Conservation (phyloP, 2,329 filamentous ascomycete species). For the Talaromyces sp. region DNA sequence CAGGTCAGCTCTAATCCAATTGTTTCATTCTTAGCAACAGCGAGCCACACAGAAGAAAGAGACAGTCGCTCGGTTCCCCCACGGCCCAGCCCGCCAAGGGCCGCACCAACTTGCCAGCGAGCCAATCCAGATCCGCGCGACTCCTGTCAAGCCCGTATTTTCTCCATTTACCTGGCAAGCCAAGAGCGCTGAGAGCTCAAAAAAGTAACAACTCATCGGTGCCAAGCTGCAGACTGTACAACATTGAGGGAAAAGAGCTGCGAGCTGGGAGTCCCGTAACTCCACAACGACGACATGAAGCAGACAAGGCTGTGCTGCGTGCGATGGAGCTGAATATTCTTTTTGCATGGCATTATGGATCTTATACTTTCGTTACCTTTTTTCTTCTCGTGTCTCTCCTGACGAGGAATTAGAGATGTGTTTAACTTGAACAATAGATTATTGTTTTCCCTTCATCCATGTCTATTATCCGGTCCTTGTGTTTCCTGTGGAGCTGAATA, state of each 20-base stretch:
- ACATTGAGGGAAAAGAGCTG: not conserved
- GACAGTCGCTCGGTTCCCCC: not conserved
- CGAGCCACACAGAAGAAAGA: not conserved
- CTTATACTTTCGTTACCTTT: not conserved
- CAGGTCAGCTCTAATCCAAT: not conserved
- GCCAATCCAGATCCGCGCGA: not conserved
- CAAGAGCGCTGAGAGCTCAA: conserved; percentile 1
- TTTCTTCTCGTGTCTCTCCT: not conserved
- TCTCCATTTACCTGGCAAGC: not conserved
- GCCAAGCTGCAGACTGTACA: conserved; percentile 2
- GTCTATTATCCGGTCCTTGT: not conserved
- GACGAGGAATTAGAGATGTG: not conserved
- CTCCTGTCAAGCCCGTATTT: conserved; percentile 4
- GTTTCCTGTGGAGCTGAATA: not conserved
- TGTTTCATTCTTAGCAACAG: not conserved
- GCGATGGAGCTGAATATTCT: conserved; percentile 2
- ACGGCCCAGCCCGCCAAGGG: conserved; percentile 6
- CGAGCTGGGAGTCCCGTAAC: not conserved
- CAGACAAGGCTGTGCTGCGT: not conserved
- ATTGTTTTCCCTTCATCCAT: not conserved
- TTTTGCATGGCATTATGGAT: conserved; percentile 1
- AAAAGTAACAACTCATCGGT: conserved; percentile 2
- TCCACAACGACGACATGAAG: conserved; percentile 1
- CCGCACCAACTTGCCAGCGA: not conserved
- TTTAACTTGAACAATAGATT: not conserved